Percentiles rank a stretch among this genome's conserved stretches.
phyloP scores from a whole-genome alignment of 2,329 filamentous ascomycete genomes.

The Penicillium paneum region DNA sequence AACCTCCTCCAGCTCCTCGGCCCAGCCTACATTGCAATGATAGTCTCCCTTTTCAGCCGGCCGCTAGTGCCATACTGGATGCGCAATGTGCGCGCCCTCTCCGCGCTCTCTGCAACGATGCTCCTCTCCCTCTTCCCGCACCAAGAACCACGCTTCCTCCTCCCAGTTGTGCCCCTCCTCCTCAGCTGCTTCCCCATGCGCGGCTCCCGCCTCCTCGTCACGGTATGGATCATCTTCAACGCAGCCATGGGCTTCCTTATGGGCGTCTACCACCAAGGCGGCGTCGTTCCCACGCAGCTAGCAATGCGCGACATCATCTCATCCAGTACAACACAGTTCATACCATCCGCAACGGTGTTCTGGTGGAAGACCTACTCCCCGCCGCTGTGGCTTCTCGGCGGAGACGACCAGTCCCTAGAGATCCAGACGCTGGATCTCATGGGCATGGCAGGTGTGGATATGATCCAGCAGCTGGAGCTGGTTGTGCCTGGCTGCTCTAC shows the following conservation, averaged over 20 bases:
- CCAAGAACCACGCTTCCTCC: conserved; percentile 53
- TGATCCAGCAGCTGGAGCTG: conserved; percentile 40
- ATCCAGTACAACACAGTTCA: conserved; percentile 20
- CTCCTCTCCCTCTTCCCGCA: conserved; percentile 49
- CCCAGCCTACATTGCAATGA: conserved; percentile 59
- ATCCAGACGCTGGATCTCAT: conserved; percentile 49
- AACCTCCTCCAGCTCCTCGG: conserved; percentile 72
- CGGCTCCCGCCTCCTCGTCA: conserved; percentile 41
- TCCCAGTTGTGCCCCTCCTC: conserved; percentile 51
- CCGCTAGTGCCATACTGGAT: conserved; percentile 31
- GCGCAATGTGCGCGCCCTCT: conserved; percentile 42
- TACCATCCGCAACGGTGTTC: conserved; percentile 39
- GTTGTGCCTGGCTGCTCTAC: conserved; percentile 31
- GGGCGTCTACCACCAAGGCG: conserved; percentile 55
- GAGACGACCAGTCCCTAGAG: conserved; percentile 28
- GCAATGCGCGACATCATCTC: conserved; percentile 42
- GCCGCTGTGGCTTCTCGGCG: conserved; percentile 50
- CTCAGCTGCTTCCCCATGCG: conserved; percentile 48
- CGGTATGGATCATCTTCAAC: conserved; percentile 50
- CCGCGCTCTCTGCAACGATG: conserved; percentile 44
- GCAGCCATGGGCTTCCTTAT: conserved; percentile 47
- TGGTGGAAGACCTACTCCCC: conserved; percentile 58
- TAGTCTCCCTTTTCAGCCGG: conserved; percentile 48
- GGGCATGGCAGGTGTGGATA: conserved; percentile 44
- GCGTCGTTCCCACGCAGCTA: conserved; percentile 50